Conservation (phyloP, 345 rosid genomes). For the Cardamine resedifolia region DNA sequence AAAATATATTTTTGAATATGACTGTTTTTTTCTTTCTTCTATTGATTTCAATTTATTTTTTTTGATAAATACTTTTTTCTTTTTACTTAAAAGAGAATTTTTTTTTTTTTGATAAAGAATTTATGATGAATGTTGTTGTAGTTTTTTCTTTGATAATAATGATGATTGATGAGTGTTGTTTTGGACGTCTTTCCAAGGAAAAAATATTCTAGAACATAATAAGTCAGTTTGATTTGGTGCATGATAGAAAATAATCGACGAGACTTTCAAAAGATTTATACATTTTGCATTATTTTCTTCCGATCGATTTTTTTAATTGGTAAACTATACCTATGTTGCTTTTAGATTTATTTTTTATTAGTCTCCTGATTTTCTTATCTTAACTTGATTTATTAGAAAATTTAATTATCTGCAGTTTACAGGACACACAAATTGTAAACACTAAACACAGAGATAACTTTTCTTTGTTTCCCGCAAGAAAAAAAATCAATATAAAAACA, state of each 20-base stretch:
- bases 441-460: too few species aligned
- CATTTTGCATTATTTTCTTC: background rate
- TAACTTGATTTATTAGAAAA: background rate
- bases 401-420: background rate
- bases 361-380: background rate
- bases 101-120: too few species aligned
- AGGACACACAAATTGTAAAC: background rate
- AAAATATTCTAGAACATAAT: constrained; percentile 9
- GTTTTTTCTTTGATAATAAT: background rate
- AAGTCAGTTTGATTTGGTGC: constrained; percentile 13
- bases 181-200: constrained; percentile 31
- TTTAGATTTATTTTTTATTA: background rate
- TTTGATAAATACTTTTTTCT: background rate
- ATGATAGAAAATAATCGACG: background rate
- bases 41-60: background rate
- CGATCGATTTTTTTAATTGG: background rate
- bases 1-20: background rate
- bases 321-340: background rate
- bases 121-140: background rate
- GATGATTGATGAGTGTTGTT: background rate
- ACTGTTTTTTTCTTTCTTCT: background rate
- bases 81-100: too few species aligned
- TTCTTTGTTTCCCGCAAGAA: too few species aligned
- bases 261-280: background rate
- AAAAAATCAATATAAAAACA: too few species aligned